A percentile compares a stretch with the other conserved stretches of the same genome.
Conservation (phyloP, 768 basidiomycete species). For the Psilocybe sp. region DNA sequence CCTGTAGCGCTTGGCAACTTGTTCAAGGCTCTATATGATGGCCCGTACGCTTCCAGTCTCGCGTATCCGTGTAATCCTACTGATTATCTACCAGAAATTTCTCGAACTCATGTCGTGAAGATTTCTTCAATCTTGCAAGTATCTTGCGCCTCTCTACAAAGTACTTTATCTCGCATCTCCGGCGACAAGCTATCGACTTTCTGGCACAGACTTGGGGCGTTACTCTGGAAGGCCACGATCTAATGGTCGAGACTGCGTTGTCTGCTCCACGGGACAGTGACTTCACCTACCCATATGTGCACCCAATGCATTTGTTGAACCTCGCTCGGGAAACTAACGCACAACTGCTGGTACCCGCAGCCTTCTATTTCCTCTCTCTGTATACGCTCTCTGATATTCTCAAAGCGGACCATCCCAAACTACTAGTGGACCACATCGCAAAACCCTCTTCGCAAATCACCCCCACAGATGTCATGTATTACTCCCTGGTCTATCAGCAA, state of each 20-base stretch:
- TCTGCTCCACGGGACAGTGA: slow-evolving; percentile 36
- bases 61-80: neutral
- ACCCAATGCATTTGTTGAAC: slow-evolving; percentile 56
- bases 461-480: slow-evolving; percentile 40
- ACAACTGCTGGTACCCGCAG: slow-evolving; percentile 45
- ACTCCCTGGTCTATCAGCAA: slow-evolving; percentile 57
- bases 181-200: slow-evolving; percentile 47
- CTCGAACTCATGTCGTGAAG: slow-evolving; percentile 36
- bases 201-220: slow-evolving; percentile 50
- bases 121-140: slow-evolving; percentile 55
- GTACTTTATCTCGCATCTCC: slow-evolving; percentile 52
- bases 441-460: slow-evolving; percentile 43
- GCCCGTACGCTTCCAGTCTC: slow-evolving; percentile 37
- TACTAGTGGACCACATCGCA: slow-evolving; percentile 44
- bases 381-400: slow-evolving; percentile 51
- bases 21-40: slow-evolving; percentile 55
- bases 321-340: slow-evolving; percentile 51
- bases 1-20: slow-evolving; percentile 47
- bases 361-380: slow-evolving; percentile 56
- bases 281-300: slow-evolving; percentile 55
- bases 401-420: slow-evolving; percentile 50
- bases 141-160: slow-evolving; percentile 59
- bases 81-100: slow-evolving; percentile 27
- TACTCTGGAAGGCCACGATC: slow-evolving; percentile 54
- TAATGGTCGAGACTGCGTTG: slow-evolving; percentile 50